phyloP scores from a whole-genome alignment of 495 filamentous ascomycete genomes.

The Penicillium bovifimosum region DNA sequence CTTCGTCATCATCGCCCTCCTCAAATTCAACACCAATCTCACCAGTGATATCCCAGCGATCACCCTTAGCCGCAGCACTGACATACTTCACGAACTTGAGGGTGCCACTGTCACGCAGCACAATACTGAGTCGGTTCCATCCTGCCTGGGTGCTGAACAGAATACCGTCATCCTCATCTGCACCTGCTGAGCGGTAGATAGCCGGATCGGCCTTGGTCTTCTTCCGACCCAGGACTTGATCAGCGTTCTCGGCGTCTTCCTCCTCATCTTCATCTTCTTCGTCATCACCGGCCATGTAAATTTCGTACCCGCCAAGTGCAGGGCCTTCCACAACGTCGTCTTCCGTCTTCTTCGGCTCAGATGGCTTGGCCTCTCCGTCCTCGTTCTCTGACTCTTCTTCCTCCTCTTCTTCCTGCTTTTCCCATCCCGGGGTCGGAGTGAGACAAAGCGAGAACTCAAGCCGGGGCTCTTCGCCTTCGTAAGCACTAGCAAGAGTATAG shows the following conservation, averaged over 20 bases:
- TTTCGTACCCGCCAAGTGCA: constrained; percentile 75
- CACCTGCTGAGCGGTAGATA: constrained; percentile 68
- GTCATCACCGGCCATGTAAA: constrained; percentile 88
- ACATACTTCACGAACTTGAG: constrained; percentile 97
- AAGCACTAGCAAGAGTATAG: constrained; percentile 85
- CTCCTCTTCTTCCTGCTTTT: constrained; percentile 57
- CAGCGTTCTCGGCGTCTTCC: constrained; percentile 24
- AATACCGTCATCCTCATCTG: constrained; percentile 83
- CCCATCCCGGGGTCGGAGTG: constrained; percentile 80
- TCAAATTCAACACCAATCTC: constrained; percentile 47
- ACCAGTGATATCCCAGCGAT: constrained; percentile 87
- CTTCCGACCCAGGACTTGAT: constrained; percentile 25
- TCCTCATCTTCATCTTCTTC: constrained; percentile 51
- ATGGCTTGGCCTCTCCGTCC: constrained; percentile 19
- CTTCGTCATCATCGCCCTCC: constrained; percentile 38
- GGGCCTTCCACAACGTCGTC: constrained; percentile 43
- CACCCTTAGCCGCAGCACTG: constrained; percentile 70
- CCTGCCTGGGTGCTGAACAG: constrained; percentile 81
- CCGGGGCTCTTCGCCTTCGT: constrained; percentile 68
- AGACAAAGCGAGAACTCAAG: constrained; percentile 83
- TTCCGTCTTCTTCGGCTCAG: constrained; percentile 22
- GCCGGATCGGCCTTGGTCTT: constrained; percentile 61
- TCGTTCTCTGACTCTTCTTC: constrained; percentile 45
- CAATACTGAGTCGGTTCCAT: constrained; percentile 88
- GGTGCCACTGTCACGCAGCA: constrained; percentile 78